These are phyloP conservation scores for Barbarea vulgaris DNA, from an alignment of 345 rosid genomes.

Conservation along the genomic window DNA sequence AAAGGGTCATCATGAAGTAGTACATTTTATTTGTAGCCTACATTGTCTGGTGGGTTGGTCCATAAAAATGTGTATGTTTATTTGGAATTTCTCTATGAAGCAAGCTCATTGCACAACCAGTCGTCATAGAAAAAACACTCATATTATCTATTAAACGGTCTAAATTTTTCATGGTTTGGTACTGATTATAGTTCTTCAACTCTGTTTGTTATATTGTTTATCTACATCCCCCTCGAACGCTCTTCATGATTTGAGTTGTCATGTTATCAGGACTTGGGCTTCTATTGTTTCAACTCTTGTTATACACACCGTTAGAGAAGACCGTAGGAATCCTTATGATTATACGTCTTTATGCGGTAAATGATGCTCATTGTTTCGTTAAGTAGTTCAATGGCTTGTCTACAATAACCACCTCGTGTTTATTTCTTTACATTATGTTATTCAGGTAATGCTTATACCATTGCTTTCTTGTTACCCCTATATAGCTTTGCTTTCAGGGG, in stretches of 20 bases:
- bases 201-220: background rate
- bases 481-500: conserved; percentile 32
- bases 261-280: conserved; percentile 34
- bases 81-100: background rate
- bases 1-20: too few relatives aligned
- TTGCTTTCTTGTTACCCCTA: conserved; percentile 37
- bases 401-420: background rate
- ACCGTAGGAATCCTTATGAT: conserved; percentile 16
- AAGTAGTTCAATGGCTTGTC: background rate
- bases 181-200: background rate
- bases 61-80: background rate
- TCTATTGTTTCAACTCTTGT: conserved; percentile 30
- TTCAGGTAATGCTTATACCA: conserved; percentile 28
- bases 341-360: conserved; percentile 31
- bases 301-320: conserved; percentile 24
- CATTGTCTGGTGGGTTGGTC: background rate
- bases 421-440: background rate
- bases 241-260: conserved; percentile 1
- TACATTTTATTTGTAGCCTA: conserved; percentile 22
- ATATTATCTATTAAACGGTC: background rate
- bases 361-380: background rate
- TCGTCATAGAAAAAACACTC: background rate
- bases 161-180: background rate
- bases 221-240: background rate
- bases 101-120: background rate